Evolutionary conservation across 352 stramenopile genomes (phyloP), one percentile per base, ranked within the genome.

Genomic region (Globisporangium recalcitrans): DNA sequence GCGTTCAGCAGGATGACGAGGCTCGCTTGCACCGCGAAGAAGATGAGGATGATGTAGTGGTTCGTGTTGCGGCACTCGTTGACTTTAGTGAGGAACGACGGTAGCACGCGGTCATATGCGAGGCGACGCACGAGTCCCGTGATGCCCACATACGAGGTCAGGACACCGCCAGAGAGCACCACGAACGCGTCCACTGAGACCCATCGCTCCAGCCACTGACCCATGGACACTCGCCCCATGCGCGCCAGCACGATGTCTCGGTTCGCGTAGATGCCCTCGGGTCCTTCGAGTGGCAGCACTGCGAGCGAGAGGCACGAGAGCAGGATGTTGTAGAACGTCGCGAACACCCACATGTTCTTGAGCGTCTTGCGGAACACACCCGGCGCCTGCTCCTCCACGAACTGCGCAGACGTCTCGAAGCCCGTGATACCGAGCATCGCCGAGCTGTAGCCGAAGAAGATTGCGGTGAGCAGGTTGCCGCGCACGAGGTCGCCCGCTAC

Each of bases 351-450:
- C 88, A 97, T 96, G 64, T 93, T 93, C 22, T 77, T 61, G 60
- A 90, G 63, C 10, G 80, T 88, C 62, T 86, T 82, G 44, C 78
- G 69, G 62, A 97, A 97, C 8, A 97, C 87, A 1, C 88, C 86
- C 4, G 79, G 74, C 29, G 77, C 74, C 69, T 97, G 88, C 72
- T 96, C 83, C 67, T 97, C 88, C 13, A 97, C 85, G 74, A 97
- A 97, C 65, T 97, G 88, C 5, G 87, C 86, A 51, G 81, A 92
- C 0, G 84, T 96, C 73, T 97, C 91, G 58, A 97, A 97, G 26
- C 91, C 91, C 14, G 81, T 94, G 58, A 97, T 91, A 54, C 91
- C 91, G 21, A 97, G 73, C 85, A 97, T 96, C 3, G 90, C 88
- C 11, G 78, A 84, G 29, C 72, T 80, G 55, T 88, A 91, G 44